These are phyloP conservation scores for Prunus mume DNA, from an alignment of 306 rosid genomes.

Conservation along the genomic window DNA sequence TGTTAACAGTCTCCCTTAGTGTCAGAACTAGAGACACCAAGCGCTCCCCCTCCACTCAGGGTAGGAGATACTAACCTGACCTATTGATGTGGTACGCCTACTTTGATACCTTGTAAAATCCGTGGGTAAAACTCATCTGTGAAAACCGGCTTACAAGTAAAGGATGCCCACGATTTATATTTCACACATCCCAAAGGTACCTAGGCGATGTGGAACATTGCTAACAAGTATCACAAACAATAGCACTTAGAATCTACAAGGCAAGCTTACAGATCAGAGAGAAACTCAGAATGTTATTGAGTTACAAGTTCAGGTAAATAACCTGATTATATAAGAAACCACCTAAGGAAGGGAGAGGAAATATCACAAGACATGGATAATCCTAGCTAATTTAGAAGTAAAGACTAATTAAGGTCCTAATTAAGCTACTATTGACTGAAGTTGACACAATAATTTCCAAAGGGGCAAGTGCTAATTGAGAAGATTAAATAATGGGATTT, in stretches of 20 bases:
- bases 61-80: background rate
- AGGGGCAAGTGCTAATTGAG: background rate
- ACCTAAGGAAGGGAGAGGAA: background rate
- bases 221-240: background rate
- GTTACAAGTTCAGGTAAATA: background rate
- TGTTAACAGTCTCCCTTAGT: background rate
- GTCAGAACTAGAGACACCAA: background rate
- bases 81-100: background rate
- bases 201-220: background rate
- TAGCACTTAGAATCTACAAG: background rate
- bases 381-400: background rate
- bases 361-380: background rate
- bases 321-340: background rate
- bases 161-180: background rate
- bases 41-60: background rate
- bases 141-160: background rate
- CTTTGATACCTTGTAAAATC: background rate
- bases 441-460: background rate
- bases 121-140: background rate
- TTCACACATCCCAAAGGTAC: background rate
- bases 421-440: background rate
- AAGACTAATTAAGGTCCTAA: background rate
- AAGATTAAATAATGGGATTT: background rate
- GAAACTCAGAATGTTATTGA: background rate
- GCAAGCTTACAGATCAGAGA: background rate